phyloP scores from a whole-genome alignment of 345 rosid genomes.

The Heritiera littoralis region DNA sequence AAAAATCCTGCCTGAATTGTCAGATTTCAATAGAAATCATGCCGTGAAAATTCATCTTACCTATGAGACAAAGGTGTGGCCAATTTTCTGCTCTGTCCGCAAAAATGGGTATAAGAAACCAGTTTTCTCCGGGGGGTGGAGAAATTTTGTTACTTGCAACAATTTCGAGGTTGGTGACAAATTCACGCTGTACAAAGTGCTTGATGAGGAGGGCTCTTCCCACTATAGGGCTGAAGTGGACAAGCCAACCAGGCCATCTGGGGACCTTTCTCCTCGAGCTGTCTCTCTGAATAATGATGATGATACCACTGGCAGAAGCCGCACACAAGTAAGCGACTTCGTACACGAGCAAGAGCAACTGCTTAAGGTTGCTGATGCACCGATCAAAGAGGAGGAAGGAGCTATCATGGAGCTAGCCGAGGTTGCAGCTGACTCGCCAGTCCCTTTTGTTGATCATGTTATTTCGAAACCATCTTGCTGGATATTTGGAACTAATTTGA shows the following conservation, averaged over 20 bases:
- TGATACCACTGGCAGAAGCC: neutral
- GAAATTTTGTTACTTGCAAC: constrained; percentile 10
- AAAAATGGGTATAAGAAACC: constrained; percentile 11
- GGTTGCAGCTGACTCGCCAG: neutral
- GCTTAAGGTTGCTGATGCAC: neutral
- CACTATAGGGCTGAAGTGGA: constrained; percentile 12
- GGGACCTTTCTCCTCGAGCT: neutral
- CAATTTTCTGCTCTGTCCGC: constrained; percentile 7
- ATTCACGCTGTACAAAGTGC: neutral
- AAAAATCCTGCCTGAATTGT: neutral
- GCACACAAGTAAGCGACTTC: neutral
- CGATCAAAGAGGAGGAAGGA: neutral
- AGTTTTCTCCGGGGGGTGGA: constrained; percentile 9
- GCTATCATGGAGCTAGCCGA: neutral
- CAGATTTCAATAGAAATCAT: constrained; percentile 5
- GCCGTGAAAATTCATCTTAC: neutral
- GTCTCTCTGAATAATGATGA: neutral
- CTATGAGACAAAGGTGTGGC: neutral
- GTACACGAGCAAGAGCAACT: neutral
- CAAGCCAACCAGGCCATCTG: neutral
- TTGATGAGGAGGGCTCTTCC: neutral
- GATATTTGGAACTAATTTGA: neutral
- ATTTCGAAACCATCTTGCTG: neutral
- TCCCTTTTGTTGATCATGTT: neutral
- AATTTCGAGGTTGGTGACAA: neutral